Conservation (phyloP, 2,329 filamentous ascomycete genomes). For the Hypoxylon rubiginosum region DNA sequence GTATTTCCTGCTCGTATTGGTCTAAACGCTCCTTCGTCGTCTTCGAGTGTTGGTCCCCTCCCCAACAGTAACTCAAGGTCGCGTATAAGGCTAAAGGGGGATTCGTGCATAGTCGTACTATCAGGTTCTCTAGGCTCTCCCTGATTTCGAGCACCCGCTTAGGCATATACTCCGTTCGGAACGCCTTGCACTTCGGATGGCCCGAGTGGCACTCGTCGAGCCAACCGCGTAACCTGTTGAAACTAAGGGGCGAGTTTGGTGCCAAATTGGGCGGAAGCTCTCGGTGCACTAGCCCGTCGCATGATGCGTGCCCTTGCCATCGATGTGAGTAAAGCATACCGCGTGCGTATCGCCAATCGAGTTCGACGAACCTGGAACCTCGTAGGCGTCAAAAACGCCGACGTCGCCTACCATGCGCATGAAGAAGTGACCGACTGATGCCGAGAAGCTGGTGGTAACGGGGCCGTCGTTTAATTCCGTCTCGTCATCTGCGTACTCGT, state of each 20-base stretch:
- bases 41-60: slow-evolving; percentile 2
- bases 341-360: not conserved
- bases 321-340: not conserved
- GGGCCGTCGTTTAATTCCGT: not conserved
- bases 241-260: not conserved
- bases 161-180: not conserved
- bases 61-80: not conserved
- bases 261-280: not conserved
- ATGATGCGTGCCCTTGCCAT: not conserved
- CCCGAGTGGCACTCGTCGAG: not conserved
- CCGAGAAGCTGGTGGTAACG: not conserved
- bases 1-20: not conserved
- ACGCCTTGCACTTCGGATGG: not conserved
- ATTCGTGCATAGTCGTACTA: not conserved
- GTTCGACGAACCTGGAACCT: not conserved
- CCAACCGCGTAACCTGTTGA: not conserved
- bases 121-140: not conserved
- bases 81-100: not conserved
- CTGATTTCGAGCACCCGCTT: not conserved
- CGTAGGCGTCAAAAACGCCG: slow-evolving; percentile 1
- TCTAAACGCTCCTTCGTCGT: not conserved
- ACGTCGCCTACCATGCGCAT: not conserved
- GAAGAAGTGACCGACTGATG: not conserved
- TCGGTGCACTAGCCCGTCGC: not conserved
- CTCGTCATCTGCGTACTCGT: not conserved